Evolutionary conservation across 345 rosid genomes (phyloP), one percentile per base, ranked within the genome.

Genomic region (Camelina sativa): DNA sequence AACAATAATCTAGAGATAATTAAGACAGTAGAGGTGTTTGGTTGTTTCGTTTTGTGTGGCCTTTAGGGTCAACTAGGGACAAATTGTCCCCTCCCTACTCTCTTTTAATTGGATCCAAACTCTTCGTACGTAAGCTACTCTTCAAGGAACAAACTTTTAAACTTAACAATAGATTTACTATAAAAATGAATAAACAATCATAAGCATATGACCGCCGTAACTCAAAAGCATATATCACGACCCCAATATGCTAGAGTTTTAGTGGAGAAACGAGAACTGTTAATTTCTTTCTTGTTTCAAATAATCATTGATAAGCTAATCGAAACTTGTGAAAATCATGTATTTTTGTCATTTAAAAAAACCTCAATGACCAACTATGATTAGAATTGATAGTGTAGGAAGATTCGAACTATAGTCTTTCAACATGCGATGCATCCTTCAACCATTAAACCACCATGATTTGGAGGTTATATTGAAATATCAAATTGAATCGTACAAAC

Each of bases 31-130:
- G 15, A 73, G 54, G 73, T 57, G 59, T 54, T 47, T 63, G 12
- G 62, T 63, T 73, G 61, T 67, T 57, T 57, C 52, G 52, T 67
- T 66, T 58, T 38, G 58, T 48, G 65, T 75, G 78, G 78, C 73
- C 67, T 75, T 75, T 67, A 50, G 54, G 30, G 54, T 48, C 47
- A 67, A 67, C 67, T 75, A 35, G 68, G 62, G 79, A 67, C 67
- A 75, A 57, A 13, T 58, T 66, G 78, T 66, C 79, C 53, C 55
- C 12, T 67, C 43, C 13, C 13, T 40, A 20, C 67, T 74, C 50
- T 47, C 64, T 44, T 15, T 22, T 65, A 46, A 74, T 74, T 74
- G 72, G 77, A 65, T 66, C 72, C 65, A 56, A 25, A 65, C 65
- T 74, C 70, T 44, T 53, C 44, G 77, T 53, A 53, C 6, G 65